These are phyloP conservation scores for Berkeleyomyces basicola DNA, from an alignment of 2,329 filamentous ascomycete genomes.

Conservation along the genomic window DNA sequence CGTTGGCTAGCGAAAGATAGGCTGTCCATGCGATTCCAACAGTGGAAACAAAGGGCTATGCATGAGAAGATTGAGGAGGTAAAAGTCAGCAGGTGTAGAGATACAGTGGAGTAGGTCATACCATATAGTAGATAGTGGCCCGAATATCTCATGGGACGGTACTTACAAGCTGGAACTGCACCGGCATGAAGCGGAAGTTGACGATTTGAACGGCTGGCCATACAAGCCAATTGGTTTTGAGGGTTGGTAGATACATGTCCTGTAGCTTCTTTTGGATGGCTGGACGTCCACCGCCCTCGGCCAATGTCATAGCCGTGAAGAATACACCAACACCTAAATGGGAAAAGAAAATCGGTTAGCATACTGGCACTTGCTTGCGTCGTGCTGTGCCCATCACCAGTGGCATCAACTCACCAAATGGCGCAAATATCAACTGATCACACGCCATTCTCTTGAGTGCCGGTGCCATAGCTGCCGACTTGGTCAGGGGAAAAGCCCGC, in stretches of 20 bases:
- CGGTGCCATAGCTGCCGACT: slow-evolving; percentile 54
- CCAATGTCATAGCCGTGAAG: slow-evolving; percentile 91
- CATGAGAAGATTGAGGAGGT: not conserved
- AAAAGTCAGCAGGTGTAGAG: not conserved
- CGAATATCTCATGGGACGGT: not conserved
- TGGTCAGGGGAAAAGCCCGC: slow-evolving; percentile 67
- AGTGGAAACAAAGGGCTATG: slow-evolving; percentile 83
- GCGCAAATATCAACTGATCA: slow-evolving; percentile 87
- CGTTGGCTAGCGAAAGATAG: slow-evolving; percentile 84
- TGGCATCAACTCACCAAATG: slow-evolving; percentile 33
- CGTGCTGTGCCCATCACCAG: not conserved
- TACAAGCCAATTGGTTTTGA: slow-evolving; percentile 89
- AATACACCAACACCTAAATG: slow-evolving; percentile 48
- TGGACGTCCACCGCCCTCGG: slow-evolving; percentile 74
- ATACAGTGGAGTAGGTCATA: not conserved
- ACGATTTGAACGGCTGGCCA: slow-evolving; percentile 94
- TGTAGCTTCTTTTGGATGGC: slow-evolving; percentile 71
- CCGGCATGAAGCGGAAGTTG: slow-evolving; percentile 89
- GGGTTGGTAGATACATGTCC: slow-evolving; percentile 82
- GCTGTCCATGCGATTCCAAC: slow-evolving; percentile 96
- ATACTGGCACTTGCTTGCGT: slow-evolving; percentile 21
- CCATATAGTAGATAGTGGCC: not conserved
- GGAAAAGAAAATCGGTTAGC: not conserved
- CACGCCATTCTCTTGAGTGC: slow-evolving; percentile 81
- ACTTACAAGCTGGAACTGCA: slow-evolving; percentile 90